Base-by-base conservation (phyloP, 75 land plant genomes). In the Chamaecyparis obtusa region DNA sequence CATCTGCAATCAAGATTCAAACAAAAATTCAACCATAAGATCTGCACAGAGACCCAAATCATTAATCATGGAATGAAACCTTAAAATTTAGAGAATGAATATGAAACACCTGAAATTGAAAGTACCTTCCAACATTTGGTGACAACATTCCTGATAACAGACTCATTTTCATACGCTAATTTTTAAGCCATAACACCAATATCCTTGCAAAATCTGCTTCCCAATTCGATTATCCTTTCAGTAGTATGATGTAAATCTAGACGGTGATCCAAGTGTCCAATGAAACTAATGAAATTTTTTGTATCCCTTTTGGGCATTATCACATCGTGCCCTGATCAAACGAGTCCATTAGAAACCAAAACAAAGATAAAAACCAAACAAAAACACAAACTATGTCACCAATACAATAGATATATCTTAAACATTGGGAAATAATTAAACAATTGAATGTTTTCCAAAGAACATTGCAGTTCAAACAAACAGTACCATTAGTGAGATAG, bases 171-270 rank as follows among this genome's bases (percentile, higher is more conserved):
- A 44, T 44, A 44, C 0, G 90, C 93, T 3, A 92, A 48, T 85
- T 92, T 92, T 74, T 92, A 92, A 60, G 92, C 92, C 93, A 92
- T 90, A 15, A 88, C 78, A 36, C 87, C 72, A 15, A 90, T 67
- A 72, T 88, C 90, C 24, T 84, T 88, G 24, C 37, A 56, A 32
- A 5, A 17, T 35, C 84, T 87, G 17, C 88, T 49, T 10, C 84
- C 91, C 48, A 6, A 44, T 44, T 44, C 9, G 48, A 44, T 44
- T 3, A 5, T 44, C 48, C 0, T 44, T 44, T 55, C 86, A 15
- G 9, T 39, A 27, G 1, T 17, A 79, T 19, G 15, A 5, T 44
- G 46, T 87, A 90, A 82, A 55, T 78, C 85, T 54, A 71, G 13
- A 9, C 91, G 83, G 17, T 39, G 55, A 83, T 90, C 91, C 56